Base-by-base conservation (phyloP, 306 rosid species). In the Vigna reflexopilosa region DNA sequence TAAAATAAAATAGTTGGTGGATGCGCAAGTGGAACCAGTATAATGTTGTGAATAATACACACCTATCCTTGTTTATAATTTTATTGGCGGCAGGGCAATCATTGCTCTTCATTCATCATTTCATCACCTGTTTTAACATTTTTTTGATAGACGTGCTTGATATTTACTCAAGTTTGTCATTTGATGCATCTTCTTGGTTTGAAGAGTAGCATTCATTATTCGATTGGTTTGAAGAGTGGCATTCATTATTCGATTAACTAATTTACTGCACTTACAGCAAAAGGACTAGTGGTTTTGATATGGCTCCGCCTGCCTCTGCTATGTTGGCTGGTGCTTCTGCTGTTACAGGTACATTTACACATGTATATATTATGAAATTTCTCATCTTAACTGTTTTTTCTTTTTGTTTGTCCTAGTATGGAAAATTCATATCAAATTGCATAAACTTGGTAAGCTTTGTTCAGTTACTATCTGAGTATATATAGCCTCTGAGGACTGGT, bases 291-390 rank as follows among this genome's bases (percentile, higher is more conserved):
- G 99, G 99, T 84, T 95, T 95, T 83, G 99, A 95, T 83, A 88
- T 93, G 97, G 99, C 98, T 8, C 99, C 99, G 70, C 98, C 99
- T 77, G 81, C 99, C 67, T 81, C 99, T 77, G 94, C 98, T 77
- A 69, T 91, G 81, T 77, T 93, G 76, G 73, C 97, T 61, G 88
- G 90, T 88, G 78, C 81, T 83, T 80, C 88, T 81, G 75, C 85
- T 59, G 86, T 88, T 76, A 75, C 95, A 93, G 99, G 99, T 95
- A 90, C 82, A 86, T 81, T 44, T 82, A 7, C 81, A 71, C 75
- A 42, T 63, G 61, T 72, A 52, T 72, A 78, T 72, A 66, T 81
- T 40, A 74, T 80, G 55, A 68, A 73, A 67, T 69, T 75, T 84
- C 63, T 76, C 73, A 80, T 68, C 89, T 86, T 93, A 90, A 89